A percentile compares a stretch with the other conserved stretches of the same genome.
Conservation (phyloP, 257 asterid genomes). For the Perilla frutescens region DNA sequence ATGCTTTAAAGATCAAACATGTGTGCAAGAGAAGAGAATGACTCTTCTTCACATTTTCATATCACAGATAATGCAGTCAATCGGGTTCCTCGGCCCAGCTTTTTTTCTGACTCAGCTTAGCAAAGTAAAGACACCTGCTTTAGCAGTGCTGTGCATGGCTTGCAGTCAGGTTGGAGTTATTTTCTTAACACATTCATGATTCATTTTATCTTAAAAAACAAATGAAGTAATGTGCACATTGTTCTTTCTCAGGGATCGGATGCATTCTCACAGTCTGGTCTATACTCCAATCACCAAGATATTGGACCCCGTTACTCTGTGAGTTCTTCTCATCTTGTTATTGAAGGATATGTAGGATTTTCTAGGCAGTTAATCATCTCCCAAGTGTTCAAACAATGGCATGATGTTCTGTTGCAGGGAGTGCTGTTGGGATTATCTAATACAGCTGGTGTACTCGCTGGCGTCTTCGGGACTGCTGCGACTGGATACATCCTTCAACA, state of each 20-base stretch:
- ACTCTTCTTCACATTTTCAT: constrained; percentile 27
- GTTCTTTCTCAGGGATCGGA: constrained; percentile 74
- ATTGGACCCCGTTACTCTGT: constrained; percentile 98
- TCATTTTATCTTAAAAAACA: background rate
- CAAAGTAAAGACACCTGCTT: constrained; percentile 79
- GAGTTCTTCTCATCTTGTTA: constrained; percentile 46
- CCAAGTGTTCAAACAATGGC: constrained; percentile 3
- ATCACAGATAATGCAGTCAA: constrained; percentile 91
- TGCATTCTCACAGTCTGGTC: constrained; percentile 98
- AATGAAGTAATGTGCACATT: constrained; percentile 15
- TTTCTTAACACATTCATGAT: background rate
- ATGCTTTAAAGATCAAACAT: constrained; percentile 13
- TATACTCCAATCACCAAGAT: constrained; percentile 98
- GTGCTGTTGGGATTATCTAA: constrained; percentile 87
- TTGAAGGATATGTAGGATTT: background rate
- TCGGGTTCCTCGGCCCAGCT: constrained; percentile 96
- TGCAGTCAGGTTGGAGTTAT: constrained; percentile 77
- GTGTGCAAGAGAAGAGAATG: background rate
- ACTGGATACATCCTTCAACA: constrained; percentile 97
- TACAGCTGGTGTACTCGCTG: constrained; percentile 98
- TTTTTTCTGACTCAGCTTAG: constrained; percentile 83
- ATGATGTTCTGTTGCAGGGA: constrained; percentile 59
- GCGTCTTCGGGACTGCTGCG: constrained; percentile 97
- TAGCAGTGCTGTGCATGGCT: constrained; percentile 96
- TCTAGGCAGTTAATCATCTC: background rate